Percentiles rank a stretch among this genome's conserved stretches.
Conservation (phyloP, 1,139 yeast species). For the Suhomyces choctaworum region DNA sequence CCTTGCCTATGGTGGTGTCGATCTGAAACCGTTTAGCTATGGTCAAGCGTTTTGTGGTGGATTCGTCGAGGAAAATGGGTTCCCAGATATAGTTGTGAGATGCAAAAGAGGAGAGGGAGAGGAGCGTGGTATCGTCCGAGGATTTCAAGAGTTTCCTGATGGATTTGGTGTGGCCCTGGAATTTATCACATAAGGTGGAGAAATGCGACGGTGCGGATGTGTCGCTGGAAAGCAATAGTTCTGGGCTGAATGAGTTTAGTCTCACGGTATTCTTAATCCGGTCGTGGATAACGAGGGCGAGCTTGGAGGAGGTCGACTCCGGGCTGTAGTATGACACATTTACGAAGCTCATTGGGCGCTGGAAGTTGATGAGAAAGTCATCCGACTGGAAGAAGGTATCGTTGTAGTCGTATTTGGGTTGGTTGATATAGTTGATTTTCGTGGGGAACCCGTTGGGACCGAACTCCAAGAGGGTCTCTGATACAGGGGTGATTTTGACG, state of each 20-base stretch:
- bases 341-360: constrained; percentile 30
- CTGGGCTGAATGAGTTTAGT: constrained; percentile 25
- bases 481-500: constrained; percentile 16
- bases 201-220: not conserved
- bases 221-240: constrained; percentile 1
- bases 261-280: constrained; percentile 40
- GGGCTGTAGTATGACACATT: constrained; percentile 21
- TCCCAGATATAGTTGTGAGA: constrained; percentile 69
- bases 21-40: constrained; percentile 39
- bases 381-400: constrained; percentile 7
- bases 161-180: constrained; percentile 86
- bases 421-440: not conserved
- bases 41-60: constrained; percentile 23
- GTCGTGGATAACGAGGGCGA: constrained; percentile 40
- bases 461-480: not conserved
- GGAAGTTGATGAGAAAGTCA: constrained; percentile 18
- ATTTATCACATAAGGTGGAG: constrained; percentile 36
- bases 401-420: constrained; percentile 3
- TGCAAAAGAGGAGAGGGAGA: constrained; percentile 45
- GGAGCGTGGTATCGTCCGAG: constrained; percentile 28
- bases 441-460: constrained; percentile 11
- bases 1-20: constrained; percentile 18
- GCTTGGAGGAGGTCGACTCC: constrained; percentile 10
- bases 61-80: constrained; percentile 36
- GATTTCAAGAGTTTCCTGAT: constrained; percentile 68